A percentile compares a stretch with the other conserved stretches of the same genome.
phyloP scores from a whole-genome alignment of 164 flowering plant genomes.

The Piper betle region DNA sequence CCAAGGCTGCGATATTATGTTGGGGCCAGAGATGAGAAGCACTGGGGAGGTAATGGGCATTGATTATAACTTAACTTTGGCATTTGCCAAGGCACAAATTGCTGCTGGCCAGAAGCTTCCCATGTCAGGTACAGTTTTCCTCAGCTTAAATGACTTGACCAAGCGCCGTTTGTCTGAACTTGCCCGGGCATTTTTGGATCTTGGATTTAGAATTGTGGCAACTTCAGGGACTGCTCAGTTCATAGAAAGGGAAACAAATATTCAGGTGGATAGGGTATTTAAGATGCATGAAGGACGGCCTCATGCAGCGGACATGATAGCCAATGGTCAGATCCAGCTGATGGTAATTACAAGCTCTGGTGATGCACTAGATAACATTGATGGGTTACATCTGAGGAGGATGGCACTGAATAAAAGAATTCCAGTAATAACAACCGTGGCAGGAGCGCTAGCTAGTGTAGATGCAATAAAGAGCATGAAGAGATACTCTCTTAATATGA shows the following conservation, averaged over 20 bases:
- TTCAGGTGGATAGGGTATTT: constrained; percentile 64
- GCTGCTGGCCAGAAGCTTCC: constrained; percentile 94
- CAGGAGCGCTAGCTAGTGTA: constrained; percentile 74
- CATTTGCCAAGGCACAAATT: constrained; percentile 87
- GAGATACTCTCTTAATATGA: constrained; percentile 41
- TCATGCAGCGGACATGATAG: constrained; percentile 81
- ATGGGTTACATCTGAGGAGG: constrained; percentile 69
- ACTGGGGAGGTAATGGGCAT: constrained; percentile 99
- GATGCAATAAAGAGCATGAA: constrained; percentile 76
- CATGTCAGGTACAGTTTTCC: constrained; percentile 67
- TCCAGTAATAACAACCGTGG: constrained; percentile 79
- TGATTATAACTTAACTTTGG: constrained; percentile 45
- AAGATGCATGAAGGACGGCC: constrained; percentile 96
- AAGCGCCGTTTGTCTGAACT: constrained; percentile 60
- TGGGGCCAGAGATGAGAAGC: constrained; percentile 97
- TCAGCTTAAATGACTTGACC: constrained; percentile 75
- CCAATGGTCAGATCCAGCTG: constrained; percentile 76
- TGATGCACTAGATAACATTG: constrained; percentile 71
- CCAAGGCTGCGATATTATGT: constrained; percentile 80
- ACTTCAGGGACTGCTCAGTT: constrained; percentile 80
- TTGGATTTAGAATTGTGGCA: constrained; percentile 58
- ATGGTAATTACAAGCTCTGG: constrained; percentile 95
- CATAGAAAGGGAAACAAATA: constrained; percentile 59
- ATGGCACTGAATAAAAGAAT: constrained; percentile 87
- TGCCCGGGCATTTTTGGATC: constrained; percentile 46